Conservation (phyloP, 805 yeast species). For the Sugiyamaella floridensis region DNA sequence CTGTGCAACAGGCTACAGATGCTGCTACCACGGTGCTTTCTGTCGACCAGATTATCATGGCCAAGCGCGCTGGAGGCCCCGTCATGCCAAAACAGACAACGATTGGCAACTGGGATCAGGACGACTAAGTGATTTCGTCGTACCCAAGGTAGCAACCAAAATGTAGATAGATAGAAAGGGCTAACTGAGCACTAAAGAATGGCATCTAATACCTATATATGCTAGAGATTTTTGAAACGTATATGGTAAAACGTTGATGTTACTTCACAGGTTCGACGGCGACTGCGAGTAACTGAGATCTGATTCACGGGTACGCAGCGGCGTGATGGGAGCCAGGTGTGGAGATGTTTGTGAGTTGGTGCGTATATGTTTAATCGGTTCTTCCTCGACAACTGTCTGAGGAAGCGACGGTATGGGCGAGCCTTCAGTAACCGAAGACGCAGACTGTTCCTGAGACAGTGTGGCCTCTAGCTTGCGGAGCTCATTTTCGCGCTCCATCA, state of each 20-base stretch:
- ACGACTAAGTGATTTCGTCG: constrained; percentile 43
- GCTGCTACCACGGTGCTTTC: constrained; percentile 87
- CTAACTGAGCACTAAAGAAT: too few species aligned
- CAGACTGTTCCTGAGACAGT: constrained; percentile 11
- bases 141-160: neutral
- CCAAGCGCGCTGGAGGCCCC: constrained; percentile 98
- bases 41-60: constrained; percentile 97
- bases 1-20: constrained; percentile 89
- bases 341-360: neutral
- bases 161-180: neutral
- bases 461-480: constrained; percentile 33
- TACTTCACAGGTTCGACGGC: too few species aligned
- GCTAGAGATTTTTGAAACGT: too few species aligned
- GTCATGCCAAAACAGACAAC: constrained; percentile 76
- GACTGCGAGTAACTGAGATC: too few species aligned
- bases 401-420: neutral
- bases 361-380: too few species aligned
- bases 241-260: too few species aligned
- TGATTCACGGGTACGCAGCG: too few species aligned
- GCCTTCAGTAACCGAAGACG: neutral
- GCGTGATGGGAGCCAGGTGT: neutral
- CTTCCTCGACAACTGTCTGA: neutral
- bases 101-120: constrained; percentile 96
- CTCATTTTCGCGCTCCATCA: constrained; percentile 35
- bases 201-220: too few species aligned